Conservation (phyloP, 768 basidiomycete genomes). For the Clavulina sp. region DNA sequence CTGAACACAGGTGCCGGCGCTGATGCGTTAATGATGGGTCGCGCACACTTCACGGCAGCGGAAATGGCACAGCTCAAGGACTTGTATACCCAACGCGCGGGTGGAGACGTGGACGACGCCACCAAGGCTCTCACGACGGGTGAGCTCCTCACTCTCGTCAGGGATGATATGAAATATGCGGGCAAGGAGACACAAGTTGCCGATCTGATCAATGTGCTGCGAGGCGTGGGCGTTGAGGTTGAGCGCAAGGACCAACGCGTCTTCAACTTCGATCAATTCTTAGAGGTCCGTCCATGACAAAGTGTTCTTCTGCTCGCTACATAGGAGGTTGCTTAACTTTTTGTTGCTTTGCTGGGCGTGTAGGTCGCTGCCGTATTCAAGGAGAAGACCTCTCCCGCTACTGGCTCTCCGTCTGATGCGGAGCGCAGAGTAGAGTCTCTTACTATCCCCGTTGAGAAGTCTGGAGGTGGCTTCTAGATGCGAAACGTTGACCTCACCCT, state of each 20-base stretch:
- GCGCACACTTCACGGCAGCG: neutral
- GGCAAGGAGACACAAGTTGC: neutral
- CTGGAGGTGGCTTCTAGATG: neutral
- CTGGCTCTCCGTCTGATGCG: too few species aligned
- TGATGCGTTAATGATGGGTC: neutral
- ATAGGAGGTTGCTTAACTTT: neutral
- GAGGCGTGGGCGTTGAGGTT: neutral
- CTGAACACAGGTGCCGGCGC: neutral
- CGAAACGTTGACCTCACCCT: too few species aligned
- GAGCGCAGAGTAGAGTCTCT: neutral
- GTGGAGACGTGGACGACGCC: neutral
- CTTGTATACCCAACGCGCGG: neutral
- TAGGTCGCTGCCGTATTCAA: neutral
- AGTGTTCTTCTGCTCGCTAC: neutral
- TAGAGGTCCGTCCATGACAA: too few species aligned
- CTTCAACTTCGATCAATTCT: neutral
- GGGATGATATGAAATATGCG: neutral
- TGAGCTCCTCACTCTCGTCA: neutral
- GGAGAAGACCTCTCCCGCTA: neutral
- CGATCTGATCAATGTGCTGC: neutral
- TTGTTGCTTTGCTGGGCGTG: neutral
- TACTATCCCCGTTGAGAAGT: constrained; percentile 4
- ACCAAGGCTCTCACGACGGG: neutral
- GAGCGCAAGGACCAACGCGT: neutral
- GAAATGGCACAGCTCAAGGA: neutral